Percentiles rank a stretch among this genome's conserved stretches.
Evolutionary conservation across 352 stramenopile species (phyloP).

Genomic region (Globisporangium okanoganense): DNA sequence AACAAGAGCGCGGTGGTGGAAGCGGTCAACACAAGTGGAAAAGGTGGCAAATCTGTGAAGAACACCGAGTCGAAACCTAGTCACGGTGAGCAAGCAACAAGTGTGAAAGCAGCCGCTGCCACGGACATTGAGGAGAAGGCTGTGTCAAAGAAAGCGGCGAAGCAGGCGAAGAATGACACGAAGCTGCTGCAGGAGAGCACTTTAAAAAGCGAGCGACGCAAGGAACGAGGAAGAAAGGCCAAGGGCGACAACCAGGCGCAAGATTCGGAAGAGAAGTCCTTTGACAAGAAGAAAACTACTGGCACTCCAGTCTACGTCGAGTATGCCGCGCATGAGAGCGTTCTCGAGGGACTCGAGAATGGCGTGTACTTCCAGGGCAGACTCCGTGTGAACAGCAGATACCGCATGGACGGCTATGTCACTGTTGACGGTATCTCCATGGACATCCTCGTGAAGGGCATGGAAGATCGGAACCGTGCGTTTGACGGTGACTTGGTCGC

Average conservation of each 20-base stretch:
- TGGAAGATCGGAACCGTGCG: constrained; percentile 67
- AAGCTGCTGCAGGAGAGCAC: constrained; percentile 17
- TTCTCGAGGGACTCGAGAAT: constrained; percentile 30
- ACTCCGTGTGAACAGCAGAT: constrained; percentile 72
- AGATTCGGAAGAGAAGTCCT: neutral
- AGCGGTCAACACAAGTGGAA: neutral
- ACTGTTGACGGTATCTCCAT: constrained; percentile 68
- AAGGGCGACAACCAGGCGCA: neutral
- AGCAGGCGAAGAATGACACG: constrained; percentile 13
- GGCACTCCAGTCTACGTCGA: constrained; percentile 25
- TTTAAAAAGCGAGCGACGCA: constrained; percentile 10
- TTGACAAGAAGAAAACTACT: constrained; percentile 10
- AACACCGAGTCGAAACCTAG: neutral
- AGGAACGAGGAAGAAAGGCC: neutral
- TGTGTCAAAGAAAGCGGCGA: neutral
- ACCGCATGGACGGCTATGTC: constrained; percentile 73
- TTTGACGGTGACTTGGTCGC: constrained; percentile 81
- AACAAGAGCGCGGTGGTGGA: neutral
- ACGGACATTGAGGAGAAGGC: neutral
- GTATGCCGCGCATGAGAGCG: constrained; percentile 32
- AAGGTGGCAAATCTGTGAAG: neutral
- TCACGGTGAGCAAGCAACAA: neutral
- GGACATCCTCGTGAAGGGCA: constrained; percentile 72
- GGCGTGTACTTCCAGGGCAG: constrained; percentile 51
- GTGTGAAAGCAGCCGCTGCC: neutral